Evolutionary conservation across 1,139 yeast genomes (phyloP), one percentile per base, ranked within the genome.

Genomic region (Kodamaea plutei): DNA sequence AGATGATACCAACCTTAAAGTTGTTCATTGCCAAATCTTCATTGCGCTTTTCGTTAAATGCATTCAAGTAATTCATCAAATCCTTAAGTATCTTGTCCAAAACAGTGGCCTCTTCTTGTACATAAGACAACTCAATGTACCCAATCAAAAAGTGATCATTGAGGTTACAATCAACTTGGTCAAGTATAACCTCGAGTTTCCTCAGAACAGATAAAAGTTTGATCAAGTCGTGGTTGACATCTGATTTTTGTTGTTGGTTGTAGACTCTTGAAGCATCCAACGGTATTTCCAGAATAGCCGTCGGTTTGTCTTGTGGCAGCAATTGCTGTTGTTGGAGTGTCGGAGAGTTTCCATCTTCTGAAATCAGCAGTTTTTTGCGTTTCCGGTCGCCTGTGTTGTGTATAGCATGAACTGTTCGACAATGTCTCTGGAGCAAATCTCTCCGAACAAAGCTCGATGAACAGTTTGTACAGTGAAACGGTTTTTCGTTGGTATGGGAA

Each of bases 401-500:
- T 9, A 29, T 28, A 9, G 37, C 17, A 54, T 84, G 94, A 6
- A 84, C 93, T 0, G 91, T 84, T 33, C 91, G 62, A 41, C 84
- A 76, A 50, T 84, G 94, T 30, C 94, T 64, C 45, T 83, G 84
- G 26, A 84, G 63, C 34, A 84, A 60, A 49, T 84, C 94, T 45
- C 91, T 58, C 43, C 94, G 63, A 1, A 84, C 94, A 62, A 84
- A 84, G 2, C 83, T 76, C 26, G 82, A 73, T 2, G 80, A 70
- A 47, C 93, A 84, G 30, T 77, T 71, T 24, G 74, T 64, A 45
- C 94, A 84, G 41, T 79, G 82, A 57, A 81, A 84, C 1, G 93
- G 93, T 42, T 84, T 79, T 44, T 82, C 88, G 47, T 84, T 84
- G 14, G 91, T 83, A 49, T 84, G 95, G 3, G 89, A 80, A 21